Evolutionary conservation across 495 filamentous ascomycete species (phyloP), one percentile per base, ranked within the genome.

Genomic region (Lasiosphaeria ovina): DNA sequence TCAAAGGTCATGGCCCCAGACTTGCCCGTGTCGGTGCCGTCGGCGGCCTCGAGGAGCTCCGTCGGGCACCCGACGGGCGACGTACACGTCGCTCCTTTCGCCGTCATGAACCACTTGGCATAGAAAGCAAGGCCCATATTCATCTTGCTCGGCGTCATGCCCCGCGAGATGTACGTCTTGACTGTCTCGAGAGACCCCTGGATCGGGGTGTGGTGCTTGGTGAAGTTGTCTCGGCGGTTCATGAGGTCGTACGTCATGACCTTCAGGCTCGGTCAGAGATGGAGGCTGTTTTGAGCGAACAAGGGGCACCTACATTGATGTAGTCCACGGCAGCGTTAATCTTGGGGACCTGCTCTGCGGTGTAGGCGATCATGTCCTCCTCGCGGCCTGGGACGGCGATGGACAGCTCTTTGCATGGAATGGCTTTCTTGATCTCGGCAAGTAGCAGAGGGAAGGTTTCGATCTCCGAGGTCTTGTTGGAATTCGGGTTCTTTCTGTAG

Each of bases 121-220:
- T 89, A 88, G 69, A 81, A 87, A 12, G 85, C 83, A 57, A 88
- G 79, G 12, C 86, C 86, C 6, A 89, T 79, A 72, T 86, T 87
- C 55, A 85, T 68, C 72, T 88, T 87, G 44, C 70, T 67, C 2
- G 80, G 59, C 3, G 78, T 70, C 35, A 82, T 69, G 1, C 85
- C 84, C 7, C 81, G 75, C 35, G 75, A 74, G 34, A 85, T 66
- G 69, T 88, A 89, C 52, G 75, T 74, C 44, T 83, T 69, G 55
- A 88, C 63, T 5, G 79, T 69, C 5, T 76, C 72, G 12, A 82
- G 72, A 2, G 80, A 83, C 35, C 71, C 79, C 49, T 73, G 67
- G 52, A 88, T 76, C 33, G 79, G 77, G 54, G 75, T 82, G 66
- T 85, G 82, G 70, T 87, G 83, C 11, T 62, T 73, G 5, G 85